Percentiles rank a stretch among this genome's conserved stretches.
Evolutionary conservation across 352 stramenopile genomes (phyloP).

Genomic region (Globisporangium nagaii): DNA sequence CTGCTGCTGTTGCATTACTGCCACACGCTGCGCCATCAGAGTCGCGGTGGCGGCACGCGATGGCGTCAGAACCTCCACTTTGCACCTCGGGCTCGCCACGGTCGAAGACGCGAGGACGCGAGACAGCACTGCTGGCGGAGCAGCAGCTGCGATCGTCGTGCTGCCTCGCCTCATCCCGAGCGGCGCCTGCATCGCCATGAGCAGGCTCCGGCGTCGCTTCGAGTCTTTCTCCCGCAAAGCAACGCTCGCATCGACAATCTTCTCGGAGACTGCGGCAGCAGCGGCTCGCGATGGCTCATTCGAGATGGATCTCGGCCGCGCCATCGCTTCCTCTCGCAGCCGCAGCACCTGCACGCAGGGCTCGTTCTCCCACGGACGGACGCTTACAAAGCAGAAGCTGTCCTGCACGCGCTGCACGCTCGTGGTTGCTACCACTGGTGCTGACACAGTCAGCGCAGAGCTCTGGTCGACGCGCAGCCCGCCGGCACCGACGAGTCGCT

Average conservation of each 20-base stretch:
- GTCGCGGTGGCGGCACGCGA: background rate
- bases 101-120: too few species aligned
- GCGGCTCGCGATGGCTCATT: background rate
- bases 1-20: background rate
- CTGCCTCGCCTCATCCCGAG: too few species aligned
- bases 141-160: background rate
- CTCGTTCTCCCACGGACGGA: constrained; percentile 1
- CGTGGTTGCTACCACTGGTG: background rate
- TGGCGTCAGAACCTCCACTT: constrained; percentile 3
- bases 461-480: background rate
- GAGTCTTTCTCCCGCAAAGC: background rate
- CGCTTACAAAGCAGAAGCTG: constrained; percentile 8
- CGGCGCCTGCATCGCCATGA: background rate
- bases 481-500: constrained; percentile 6
- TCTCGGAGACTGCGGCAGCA: background rate
- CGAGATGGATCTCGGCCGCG: background rate
- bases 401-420: background rate
- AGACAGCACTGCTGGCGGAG: too few species aligned
- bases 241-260: background rate
- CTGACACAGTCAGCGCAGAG: background rate
- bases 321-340: constrained; percentile 1
- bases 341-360: constrained; percentile 11
- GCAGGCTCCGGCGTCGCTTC: background rate
- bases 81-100: background rate
- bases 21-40: background rate